These are phyloP conservation scores for Lolium rigidum DNA, from an alignment of 176 grass and related monocot species.

Conservation along the genomic window DNA sequence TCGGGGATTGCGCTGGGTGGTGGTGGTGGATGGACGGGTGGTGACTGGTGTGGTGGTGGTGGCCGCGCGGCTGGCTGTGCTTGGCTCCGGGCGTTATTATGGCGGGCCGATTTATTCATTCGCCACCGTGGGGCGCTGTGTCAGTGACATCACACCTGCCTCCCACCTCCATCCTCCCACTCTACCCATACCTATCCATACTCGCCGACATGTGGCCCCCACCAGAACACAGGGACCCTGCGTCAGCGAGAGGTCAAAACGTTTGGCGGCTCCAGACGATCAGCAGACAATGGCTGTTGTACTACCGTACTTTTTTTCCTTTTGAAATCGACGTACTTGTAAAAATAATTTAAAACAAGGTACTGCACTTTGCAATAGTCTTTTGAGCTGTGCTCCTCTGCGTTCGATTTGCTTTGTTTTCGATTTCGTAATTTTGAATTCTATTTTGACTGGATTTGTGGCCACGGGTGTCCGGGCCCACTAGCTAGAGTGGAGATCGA, in stretches of 20 bases:
- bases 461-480: too few species aligned
- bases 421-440: conserved; percentile 18
- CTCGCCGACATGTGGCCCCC: neutral
- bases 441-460: conserved; percentile 46
- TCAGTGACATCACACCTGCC: conserved; percentile 28
- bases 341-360: neutral
- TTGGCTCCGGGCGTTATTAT: conserved; percentile 58
- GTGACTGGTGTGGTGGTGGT: conserved; percentile 23
- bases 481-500: neutral
- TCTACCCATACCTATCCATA: too few species aligned
- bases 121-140: conserved; percentile 27
- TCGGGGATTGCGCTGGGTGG: conserved; percentile 18
- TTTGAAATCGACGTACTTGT: neutral
- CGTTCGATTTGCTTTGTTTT: conserved; percentile 7
- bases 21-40: neutral
- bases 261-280: neutral
- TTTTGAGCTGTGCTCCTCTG: conserved; percentile 36
- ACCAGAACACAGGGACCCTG: rapidly evolving
- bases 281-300: neutral
- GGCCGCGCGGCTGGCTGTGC: conserved; percentile 27
- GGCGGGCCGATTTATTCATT: conserved; percentile 54
- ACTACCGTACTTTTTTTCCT: neutral
- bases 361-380: conserved; percentile 21
- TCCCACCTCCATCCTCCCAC: too few species aligned
- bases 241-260: neutral